Evolutionary conservation across 352 stramenopile species (phyloP), one percentile per base, ranked within the genome.

Genomic region (Globisporangium parvum): DNA sequence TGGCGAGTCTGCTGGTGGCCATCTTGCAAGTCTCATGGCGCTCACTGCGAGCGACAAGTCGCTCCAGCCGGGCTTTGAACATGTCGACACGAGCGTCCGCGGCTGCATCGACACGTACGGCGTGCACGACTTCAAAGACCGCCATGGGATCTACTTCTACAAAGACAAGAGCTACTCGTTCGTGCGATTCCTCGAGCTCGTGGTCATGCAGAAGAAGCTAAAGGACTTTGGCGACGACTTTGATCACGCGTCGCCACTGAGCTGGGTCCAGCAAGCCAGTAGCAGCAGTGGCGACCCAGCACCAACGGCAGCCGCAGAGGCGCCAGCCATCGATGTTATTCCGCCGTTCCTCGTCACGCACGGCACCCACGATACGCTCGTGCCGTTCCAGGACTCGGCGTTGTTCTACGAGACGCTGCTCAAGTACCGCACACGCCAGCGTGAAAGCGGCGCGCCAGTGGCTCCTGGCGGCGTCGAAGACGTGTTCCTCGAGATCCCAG

Each of bases 261-360:
- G 65, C 23, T 85, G 76, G 69, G 53, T 91, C 15, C 64, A 73
- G 11, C 31, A 37, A 37, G 31, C 31, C 6, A 37, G 31, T 12
- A 37, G 31, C 31, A 37, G 31, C 6, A 31, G 26, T 31, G 1
- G 26, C 31, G 31, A 37, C 10, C 31, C 31, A 37, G 31, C 31
- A 37, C 6, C 31, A 37, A 66, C 76, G 2, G 17, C 1, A 3
- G 41, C 4, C n/a, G 59, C 69, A 1, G 3, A 39, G 46, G 1
- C 60, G 67, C 26, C 65, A 67, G 2, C 53, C 44, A 10, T 15
- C 5, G 60, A 73, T 15, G 41, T 69, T n/a, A 66, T 90, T 14
- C 81, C 81, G 41, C 81, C 81, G n/a, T 88, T 92, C 51, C 51
- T 92, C n/a, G 53, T 88, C 37, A 73, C 80, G 0, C 81, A 92